phyloP scores from a whole-genome alignment of 2,329 filamentous ascomycete species.

The Trichophaea hybrida region DNA sequence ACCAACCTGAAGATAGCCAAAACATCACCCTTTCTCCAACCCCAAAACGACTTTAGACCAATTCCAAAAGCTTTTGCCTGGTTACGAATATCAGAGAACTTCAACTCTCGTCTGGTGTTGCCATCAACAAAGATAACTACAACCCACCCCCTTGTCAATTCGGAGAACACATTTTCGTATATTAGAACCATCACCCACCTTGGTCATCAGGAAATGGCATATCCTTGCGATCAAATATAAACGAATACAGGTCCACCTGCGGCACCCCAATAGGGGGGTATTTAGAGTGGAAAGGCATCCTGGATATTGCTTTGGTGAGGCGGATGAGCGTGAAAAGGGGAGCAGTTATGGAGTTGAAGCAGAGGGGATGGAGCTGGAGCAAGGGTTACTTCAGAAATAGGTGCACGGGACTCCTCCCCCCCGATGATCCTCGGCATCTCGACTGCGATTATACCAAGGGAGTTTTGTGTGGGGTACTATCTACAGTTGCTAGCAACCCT shows the following conservation, averaged over 20 bases:
- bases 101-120: constrained; percentile 55
- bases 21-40: constrained; percentile 73
- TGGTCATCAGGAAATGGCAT: constrained; percentile 12
- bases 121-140: constrained; percentile 66
- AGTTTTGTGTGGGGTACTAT: not conserved
- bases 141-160: not conserved
- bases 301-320: not conserved
- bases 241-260: not conserved
- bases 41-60: constrained; percentile 57
- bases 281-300: not conserved
- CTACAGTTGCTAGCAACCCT: not conserved
- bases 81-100: constrained; percentile 50
- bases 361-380: no score
- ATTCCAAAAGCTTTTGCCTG: constrained; percentile 63
- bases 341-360: not conserved
- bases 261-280: constrained; percentile 2
- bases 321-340: not conserved
- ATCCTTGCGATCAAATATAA: constrained; percentile 18
- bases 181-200: not conserved
- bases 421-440: not conserved
- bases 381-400: not conserved
- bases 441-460: not conserved
- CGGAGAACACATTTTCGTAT: constrained; percentile 5
- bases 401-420: no score
- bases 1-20: constrained; percentile 55